A percentile compares a stretch with the other conserved stretches of the same genome.
Conservation (phyloP, 352 stramenopile species). For the Globisporangium abappressorium region DNA sequence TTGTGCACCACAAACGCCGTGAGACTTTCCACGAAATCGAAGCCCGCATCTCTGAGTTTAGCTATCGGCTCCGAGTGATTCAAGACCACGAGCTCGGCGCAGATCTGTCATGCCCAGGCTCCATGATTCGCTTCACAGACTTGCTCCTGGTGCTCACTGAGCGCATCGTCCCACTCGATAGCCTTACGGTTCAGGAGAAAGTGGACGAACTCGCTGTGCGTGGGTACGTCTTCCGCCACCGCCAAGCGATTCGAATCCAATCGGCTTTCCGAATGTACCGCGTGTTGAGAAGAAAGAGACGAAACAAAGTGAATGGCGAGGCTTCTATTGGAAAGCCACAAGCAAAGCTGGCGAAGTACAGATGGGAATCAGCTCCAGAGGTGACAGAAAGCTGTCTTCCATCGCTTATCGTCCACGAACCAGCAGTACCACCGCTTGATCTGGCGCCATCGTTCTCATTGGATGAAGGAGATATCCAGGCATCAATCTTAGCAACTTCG, state of each 20-base stretch:
- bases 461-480: constrained; percentile 8
- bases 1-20: constrained; percentile 44
- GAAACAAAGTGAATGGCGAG: background rate
- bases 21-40: constrained; percentile 72
- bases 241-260: constrained; percentile 60
- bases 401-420: background rate
- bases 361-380: background rate
- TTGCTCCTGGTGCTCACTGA: constrained; percentile 67
- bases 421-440: constrained; percentile 1
- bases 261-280: constrained; percentile 63
- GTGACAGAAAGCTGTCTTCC: background rate
- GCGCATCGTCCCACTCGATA: constrained; percentile 63
- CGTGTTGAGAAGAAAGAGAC: constrained; percentile 22
- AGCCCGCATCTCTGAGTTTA: constrained; percentile 61
- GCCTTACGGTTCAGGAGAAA: constrained; percentile 78
- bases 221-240: constrained; percentile 64
- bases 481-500: constrained; percentile 16
- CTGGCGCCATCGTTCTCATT: background rate
- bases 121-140: constrained; percentile 79
- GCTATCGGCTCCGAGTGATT: constrained; percentile 56
- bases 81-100: constrained; percentile 49
- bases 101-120: constrained; percentile 39
- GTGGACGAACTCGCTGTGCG: constrained; percentile 76
- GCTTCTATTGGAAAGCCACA: background rate
- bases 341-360: background rate